A percentile compares a stretch with the other conserved stretches of the same genome.
phyloP scores from a whole-genome alignment of 1,284 basidiomycete genomes.

The Moesziomyces parantarcticus region DNA sequence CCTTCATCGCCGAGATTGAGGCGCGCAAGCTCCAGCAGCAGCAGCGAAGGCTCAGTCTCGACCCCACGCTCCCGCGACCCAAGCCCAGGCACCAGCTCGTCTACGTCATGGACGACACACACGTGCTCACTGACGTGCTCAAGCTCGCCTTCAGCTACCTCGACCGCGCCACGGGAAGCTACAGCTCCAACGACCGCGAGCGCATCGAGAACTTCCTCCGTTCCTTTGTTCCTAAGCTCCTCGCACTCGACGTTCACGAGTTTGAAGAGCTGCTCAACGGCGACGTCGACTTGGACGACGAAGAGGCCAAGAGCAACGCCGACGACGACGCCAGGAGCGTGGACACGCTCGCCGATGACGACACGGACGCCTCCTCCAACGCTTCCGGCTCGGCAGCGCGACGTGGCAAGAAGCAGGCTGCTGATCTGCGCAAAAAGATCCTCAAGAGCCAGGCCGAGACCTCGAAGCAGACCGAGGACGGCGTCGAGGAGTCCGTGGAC shows the following conservation, averaged over 20 bases:
- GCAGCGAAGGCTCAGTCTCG: constrained; percentile 58
- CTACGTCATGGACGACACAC: constrained; percentile 81
- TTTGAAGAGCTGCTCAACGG: constrained; percentile 58
- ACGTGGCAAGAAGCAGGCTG: constrained; percentile 43
- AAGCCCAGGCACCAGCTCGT: constrained; percentile 75
- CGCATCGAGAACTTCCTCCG: constrained; percentile 86
- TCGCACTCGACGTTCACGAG: constrained; percentile 78
- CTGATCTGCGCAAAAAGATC: constrained; percentile 52
- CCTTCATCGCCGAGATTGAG: constrained; percentile 90
- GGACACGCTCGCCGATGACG: constrained; percentile 47
- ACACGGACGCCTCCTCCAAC: constrained; percentile 35
- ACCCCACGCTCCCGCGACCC: constrained; percentile 59
- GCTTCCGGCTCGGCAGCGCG: constrained; percentile 36
- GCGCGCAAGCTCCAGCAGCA: constrained; percentile 80
- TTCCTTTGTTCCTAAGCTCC: constrained; percentile 84
- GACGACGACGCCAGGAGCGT: constrained; percentile 68
- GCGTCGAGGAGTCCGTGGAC: constrained; percentile 27
- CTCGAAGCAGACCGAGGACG: constrained; percentile 48
- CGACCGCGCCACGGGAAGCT: constrained; percentile 77
- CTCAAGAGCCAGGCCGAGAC: constrained; percentile 55
- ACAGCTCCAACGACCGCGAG: constrained; percentile 81
- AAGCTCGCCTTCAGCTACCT: constrained; percentile 91
- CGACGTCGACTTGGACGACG: constrained; percentile 47
- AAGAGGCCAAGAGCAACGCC: constrained; percentile 38
- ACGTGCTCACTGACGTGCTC: constrained; percentile 85